phyloP scores from a whole-genome alignment of 2,329 filamentous ascomycete species.

The Sporothrix pseudoabietina region DNA sequence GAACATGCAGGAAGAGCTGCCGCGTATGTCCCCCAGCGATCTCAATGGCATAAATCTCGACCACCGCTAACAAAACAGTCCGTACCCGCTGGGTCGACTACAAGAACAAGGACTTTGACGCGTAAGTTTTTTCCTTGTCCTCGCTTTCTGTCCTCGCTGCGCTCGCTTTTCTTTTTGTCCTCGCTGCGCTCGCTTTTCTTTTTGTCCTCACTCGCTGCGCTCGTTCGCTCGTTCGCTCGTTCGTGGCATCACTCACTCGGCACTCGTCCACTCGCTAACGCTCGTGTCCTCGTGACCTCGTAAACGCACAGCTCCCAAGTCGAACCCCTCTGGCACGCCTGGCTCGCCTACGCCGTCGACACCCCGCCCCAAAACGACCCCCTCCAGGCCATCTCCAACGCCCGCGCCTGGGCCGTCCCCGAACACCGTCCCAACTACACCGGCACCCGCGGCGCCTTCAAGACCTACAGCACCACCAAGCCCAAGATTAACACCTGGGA shows the following conservation, averaged over 20 bases:
- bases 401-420: constrained; percentile 72
- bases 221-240: background rate
- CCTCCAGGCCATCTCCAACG: constrained; percentile 57
- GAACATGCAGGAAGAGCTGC: constrained; percentile 91
- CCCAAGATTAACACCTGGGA: constrained; percentile 44
- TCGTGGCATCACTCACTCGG: no score
- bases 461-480: constrained; percentile 81
- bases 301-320: constrained; percentile 65
- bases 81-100: constrained; percentile 98
- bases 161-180: background rate
- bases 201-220: background rate
- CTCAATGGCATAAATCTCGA: background rate
- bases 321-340: constrained; percentile 96
- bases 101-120: constrained; percentile 80
- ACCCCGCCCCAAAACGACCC: constrained; percentile 78
- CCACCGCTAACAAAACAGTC: constrained; percentile 56
- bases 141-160: background rate
- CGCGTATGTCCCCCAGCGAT: constrained; percentile 61
- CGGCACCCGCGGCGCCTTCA: constrained; percentile 75
- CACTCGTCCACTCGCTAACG: constrained; percentile 10
- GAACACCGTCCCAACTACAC: constrained; percentile 75
- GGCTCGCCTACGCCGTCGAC: constrained; percentile 93
- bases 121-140: constrained; percentile 52
- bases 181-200: background rate
- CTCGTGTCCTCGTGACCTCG: background rate